Percentiles rank a stretch among this genome's conserved stretches.
Evolutionary conservation across 1,284 basidiomycete species (phyloP).

Genomic region (Melampsora larici-populina): DNA sequence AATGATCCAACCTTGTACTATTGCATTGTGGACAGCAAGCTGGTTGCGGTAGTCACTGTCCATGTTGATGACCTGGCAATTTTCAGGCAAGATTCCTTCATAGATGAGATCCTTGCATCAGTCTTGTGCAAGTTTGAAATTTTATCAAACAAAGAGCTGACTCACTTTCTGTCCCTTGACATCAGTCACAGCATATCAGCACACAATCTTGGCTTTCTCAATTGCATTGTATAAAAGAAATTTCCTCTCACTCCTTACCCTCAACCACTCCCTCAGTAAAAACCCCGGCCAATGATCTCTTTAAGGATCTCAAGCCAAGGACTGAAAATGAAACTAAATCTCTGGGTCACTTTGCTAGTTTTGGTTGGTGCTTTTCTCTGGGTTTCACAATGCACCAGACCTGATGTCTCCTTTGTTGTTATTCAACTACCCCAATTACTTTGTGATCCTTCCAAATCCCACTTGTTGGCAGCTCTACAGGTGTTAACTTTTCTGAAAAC

Average conservation of each 20-base stretch:
- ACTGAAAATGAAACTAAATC: neutral
- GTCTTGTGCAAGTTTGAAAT: no score
- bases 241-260: neutral
- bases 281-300: neutral
- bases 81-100: neutral
- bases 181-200: neutral
- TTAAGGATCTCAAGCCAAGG: neutral
- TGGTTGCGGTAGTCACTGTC: neutral
- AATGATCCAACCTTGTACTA: neutral
- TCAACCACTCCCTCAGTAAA: no score
- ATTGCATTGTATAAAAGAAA: neutral
- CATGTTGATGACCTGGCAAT: conserved; percentile 14
- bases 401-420: conserved; percentile 4
- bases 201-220: no score
- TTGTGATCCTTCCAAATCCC: neutral
- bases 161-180: no score
- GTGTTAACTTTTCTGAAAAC: neutral
- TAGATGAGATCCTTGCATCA: neutral
- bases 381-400: neutral
- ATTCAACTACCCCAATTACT: neutral
- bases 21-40: neutral
- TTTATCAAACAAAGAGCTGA: no score
- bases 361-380: conserved; percentile 10
- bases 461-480: neutral
- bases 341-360: neutral